Evolutionary conservation across 192 early-diverging fungal species (phyloP).

Genomic region (Backusella mclennaniae): DNA sequence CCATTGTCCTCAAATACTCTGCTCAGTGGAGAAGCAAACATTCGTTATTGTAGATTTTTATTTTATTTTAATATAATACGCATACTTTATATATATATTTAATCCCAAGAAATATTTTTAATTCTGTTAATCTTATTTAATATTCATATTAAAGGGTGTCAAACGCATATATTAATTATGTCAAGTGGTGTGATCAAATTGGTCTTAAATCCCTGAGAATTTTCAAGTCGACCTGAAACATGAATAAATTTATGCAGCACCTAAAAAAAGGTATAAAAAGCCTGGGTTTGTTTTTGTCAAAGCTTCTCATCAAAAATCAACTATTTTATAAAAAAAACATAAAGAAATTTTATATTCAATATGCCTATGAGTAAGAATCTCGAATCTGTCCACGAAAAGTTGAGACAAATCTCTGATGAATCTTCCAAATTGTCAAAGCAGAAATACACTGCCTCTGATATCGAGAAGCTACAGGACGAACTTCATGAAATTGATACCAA

Average conservation of each 20-base stretch:
- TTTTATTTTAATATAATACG: neutral
- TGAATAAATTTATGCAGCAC: neutral
- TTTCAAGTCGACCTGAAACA: neutral
- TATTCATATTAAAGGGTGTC: neutral
- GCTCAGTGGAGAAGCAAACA: neutral
- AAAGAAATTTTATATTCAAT: neutral
- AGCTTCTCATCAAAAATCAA: neutral
- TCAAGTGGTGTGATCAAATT: neutral
- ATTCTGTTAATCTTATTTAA: neutral
- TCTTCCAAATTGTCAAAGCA: neutral
- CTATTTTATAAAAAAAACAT: neutral
- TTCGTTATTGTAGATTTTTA: neutral
- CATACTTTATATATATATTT: neutral
- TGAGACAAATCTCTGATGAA: neutral
- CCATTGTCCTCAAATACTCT: constrained; percentile 10
- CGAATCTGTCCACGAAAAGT: neutral
- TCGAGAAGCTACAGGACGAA: neutral
- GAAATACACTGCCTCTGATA: neutral
- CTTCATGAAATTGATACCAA: neutral
- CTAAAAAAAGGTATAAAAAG: neutral
- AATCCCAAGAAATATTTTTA: neutral
- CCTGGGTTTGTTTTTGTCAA: neutral
- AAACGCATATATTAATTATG: neutral
- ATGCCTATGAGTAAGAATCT: neutral
- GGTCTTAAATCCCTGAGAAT: neutral